These are phyloP conservation scores for Scedosporium dehoogii DNA, from an alignment of 2,329 filamentous ascomycete genomes.

Conservation along the genomic window DNA sequence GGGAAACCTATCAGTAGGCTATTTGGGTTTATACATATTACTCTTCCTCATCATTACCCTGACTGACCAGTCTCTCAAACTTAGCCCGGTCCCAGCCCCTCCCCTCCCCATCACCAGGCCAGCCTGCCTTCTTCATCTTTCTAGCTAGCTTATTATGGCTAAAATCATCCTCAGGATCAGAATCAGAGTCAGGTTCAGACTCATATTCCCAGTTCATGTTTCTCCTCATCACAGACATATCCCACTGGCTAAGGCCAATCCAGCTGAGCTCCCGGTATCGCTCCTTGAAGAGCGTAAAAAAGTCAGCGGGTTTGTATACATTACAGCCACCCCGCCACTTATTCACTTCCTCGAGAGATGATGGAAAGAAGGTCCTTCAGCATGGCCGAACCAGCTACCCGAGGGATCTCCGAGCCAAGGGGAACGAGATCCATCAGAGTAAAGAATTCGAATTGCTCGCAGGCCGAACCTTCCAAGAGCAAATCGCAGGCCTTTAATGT, in stretches of 20 bases:
- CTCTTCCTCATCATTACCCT: background rate
- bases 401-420: background rate
- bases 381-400: background rate
- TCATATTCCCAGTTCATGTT: conserved; percentile 8
- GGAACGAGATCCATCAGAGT: background rate
- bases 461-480: background rate
- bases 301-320: conserved; percentile 10
- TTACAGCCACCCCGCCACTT: conserved; percentile 2
- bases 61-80: conserved; percentile 3
- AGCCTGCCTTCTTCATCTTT: conserved; percentile 10
- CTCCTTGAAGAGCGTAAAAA: conserved; percentile 9
- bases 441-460: background rate
- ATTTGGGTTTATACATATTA: background rate
- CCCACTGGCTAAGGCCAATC: conserved; percentile 2
- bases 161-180: conserved; percentile 4
- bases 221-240: background rate
- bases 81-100: conserved; percentile 6
- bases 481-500: background rate
- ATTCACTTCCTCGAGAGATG: conserved; percentile 3
- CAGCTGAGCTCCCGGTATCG: conserved; percentile 9
- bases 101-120: conserved; percentile 9
- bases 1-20: background rate
- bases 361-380: background rate
- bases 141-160: conserved; percentile 6
- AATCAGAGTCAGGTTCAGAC: conserved; percentile 1